phyloP scores from a whole-genome alignment of 805 yeast genomes.

The Ogataea salicorniae region DNA sequence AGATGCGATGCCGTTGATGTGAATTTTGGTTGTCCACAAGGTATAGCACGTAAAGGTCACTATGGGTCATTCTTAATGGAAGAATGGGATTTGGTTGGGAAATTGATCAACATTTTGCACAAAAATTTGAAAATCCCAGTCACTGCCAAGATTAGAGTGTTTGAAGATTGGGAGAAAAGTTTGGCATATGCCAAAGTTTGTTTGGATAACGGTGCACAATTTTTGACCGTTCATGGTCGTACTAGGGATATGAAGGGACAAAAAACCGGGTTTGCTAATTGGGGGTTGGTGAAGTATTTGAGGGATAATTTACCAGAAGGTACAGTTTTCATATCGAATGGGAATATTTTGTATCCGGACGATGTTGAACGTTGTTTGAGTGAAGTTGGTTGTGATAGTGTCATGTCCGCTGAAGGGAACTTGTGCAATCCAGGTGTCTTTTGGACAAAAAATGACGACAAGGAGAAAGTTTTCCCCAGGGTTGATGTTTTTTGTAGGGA shows the following conservation, averaged over 20 bases:
- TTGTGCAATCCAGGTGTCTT: slow-evolving; percentile 91
- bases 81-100: slow-evolving; percentile 82
- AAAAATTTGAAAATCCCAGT: slow-evolving; percentile 77
- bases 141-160: slow-evolving; percentile 92
- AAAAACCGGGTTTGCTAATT: slow-evolving; percentile 90
- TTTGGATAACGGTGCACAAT: slow-evolving; percentile 90
- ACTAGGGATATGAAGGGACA: slow-evolving; percentile 98
- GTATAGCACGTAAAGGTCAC: slow-evolving; percentile 90
- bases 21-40: slow-evolving; percentile 97
- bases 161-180: slow-evolving; percentile 76
- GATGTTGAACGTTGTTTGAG: slow-evolving; percentile 69
- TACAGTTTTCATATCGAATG: slow-evolving; percentile 90
- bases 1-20: slow-evolving; percentile 94
- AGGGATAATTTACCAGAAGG: slow-evolving; percentile 72
- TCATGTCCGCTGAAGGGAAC: slow-evolving; percentile 97
- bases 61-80: slow-evolving; percentile 97
- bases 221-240: slow-evolving; percentile 91
- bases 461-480: slow-evolving; percentile 71
- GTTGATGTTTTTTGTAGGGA: slow-evolving; percentile 81
- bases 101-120: slow-evolving; percentile 68
- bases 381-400: slow-evolving; percentile 73
- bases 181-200: slow-evolving; percentile 86
- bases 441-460: slow-evolving; percentile 46
- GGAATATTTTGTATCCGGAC: slow-evolving; percentile 86
- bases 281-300: slow-evolving; percentile 71